These are phyloP conservation scores for Chlorella ohadii DNA, from an alignment of 139 green algal genomes.

Conservation along the genomic window DNA sequence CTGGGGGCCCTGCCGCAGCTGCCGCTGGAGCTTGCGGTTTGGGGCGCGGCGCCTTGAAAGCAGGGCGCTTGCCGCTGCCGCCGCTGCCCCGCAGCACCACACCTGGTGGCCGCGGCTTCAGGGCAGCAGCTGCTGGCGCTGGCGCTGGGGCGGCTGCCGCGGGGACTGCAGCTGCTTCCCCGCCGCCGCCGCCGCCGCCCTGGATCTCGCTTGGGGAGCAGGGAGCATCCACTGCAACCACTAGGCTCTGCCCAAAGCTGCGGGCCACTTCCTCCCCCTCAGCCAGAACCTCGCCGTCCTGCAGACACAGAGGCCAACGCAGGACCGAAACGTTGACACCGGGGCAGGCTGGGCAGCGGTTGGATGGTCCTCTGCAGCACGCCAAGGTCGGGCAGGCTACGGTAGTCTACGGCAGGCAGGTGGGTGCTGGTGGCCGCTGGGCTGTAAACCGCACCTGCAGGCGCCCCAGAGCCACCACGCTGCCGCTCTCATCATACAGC, in stretches of 20 bases:
- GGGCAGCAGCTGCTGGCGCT: background rate
- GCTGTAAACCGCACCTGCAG: background rate
- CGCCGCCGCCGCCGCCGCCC: background rate
- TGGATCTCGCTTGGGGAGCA: background rate
- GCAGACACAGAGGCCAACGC: too few relatives aligned
- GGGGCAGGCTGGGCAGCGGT: too few relatives aligned
- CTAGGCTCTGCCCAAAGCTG: slow-evolving; percentile 1
- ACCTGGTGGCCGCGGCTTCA: background rate
- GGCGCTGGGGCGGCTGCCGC: background rate
- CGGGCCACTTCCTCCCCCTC: background rate
- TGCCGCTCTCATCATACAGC: slow-evolving; percentile 21
- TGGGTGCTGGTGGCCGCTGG: too few relatives aligned
- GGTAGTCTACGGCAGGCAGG: too few relatives aligned
- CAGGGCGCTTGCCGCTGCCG: background rate
- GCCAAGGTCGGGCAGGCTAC: too few relatives aligned
- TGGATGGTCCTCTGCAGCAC: too few relatives aligned
- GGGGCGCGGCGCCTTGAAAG: slow-evolving; percentile 7
- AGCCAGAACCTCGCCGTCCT: background rate
- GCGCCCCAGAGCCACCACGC: background rate
- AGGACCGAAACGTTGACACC: too few relatives aligned
- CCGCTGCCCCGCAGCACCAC: background rate
- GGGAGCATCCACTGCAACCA: background rate
- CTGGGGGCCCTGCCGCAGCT: slow-evolving; percentile 6
- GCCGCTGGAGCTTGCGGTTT: background rate
- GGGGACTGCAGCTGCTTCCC: background rate